Evolutionary conservation across 768 basidiomycete genomes (phyloP).

Genomic region (Phaffia australis): DNA sequence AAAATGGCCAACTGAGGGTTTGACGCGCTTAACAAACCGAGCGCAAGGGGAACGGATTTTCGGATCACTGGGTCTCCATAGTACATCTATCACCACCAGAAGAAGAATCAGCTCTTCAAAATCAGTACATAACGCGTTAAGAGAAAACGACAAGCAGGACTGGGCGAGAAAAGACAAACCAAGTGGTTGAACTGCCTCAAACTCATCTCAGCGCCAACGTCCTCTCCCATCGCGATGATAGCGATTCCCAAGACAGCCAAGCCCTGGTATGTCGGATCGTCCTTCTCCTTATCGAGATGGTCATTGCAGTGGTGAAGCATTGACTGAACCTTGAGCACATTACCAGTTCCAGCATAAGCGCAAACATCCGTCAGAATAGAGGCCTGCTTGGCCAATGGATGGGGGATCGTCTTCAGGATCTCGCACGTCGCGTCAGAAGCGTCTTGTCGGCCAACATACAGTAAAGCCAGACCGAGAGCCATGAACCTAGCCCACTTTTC

Average conservation of each 20-base stretch:
- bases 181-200: constrained; percentile 93
- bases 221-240: constrained; percentile 94
- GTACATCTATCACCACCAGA: constrained; percentile 63
- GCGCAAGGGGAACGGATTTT: constrained; percentile 83
- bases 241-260: constrained; percentile 90
- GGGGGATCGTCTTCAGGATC: constrained; percentile 83
- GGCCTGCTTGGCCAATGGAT: constrained; percentile 80
- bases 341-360: constrained; percentile 87
- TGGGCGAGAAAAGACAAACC: constrained; percentile 43
- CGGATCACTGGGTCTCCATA: constrained; percentile 90
- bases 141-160: not conserved
- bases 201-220: constrained; percentile 96
- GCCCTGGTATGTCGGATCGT: constrained; percentile 73
- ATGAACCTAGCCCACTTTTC: constrained; percentile 94
- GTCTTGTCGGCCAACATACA: constrained; percentile 87
- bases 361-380: constrained; percentile 88
- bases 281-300: constrained; percentile 54
- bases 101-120: not conserved
- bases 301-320: constrained; percentile 92
- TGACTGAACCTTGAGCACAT: constrained; percentile 81
- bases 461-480: constrained; percentile 73
- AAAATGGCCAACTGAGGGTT: constrained; percentile 90
- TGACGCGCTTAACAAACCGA: constrained; percentile 86
- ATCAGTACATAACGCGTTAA: constrained; percentile 1
- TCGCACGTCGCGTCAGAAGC: constrained; percentile 86